Evolutionary conservation across 208 protist genomes (phyloP), one percentile per base, ranked within the genome.

Genomic region (Tritrichomonas musculus): DNA sequence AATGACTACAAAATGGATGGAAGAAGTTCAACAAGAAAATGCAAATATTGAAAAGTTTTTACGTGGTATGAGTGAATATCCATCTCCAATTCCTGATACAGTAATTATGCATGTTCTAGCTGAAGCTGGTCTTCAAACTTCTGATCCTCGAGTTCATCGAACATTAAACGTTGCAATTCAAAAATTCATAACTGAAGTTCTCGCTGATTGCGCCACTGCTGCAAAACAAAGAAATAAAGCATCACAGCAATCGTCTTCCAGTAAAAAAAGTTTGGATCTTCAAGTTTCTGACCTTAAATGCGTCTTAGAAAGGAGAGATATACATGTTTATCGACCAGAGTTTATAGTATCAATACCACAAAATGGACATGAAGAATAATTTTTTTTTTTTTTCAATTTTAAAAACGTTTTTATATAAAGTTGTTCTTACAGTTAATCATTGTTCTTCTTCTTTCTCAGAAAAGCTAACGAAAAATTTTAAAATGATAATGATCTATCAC

Each of bases 221-320:
- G 77, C 77, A 30, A 88, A 88, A 57, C 41, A 53, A 33, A 47
- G 77, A 14, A 30, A 14, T 25, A 88, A 88, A 88, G 41, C 27
- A 50, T 33, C 27, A 14, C 47, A 82, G 36, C 53, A 60, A 60
- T 60, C 53, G 11, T n/a, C 17, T n/a, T 33, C 64, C 3, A 88
- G n/a, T 8, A 88, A 88, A 57, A 88, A 88, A 47, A 57, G 33
- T 33, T 39, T 88, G 14, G 77, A 88, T 88, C 44, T 88, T 57
- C 77, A 88, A 57, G 77, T 88, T 88, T 88, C 77, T 13, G 77
- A 88, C 44, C 77, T 88, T 0, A 88, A 88, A 57, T 8, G 11
- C 39, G 77, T 27, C 57, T n/a, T 88, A 13, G 77, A 88, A 88
- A 88, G 8, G 8, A 41, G 77, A 39, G 77, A 30, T 39, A 88